These are phyloP conservation scores for Roridomyces roridus DNA, from an alignment of 768 basidiomycete genomes.

Conservation along the genomic window DNA sequence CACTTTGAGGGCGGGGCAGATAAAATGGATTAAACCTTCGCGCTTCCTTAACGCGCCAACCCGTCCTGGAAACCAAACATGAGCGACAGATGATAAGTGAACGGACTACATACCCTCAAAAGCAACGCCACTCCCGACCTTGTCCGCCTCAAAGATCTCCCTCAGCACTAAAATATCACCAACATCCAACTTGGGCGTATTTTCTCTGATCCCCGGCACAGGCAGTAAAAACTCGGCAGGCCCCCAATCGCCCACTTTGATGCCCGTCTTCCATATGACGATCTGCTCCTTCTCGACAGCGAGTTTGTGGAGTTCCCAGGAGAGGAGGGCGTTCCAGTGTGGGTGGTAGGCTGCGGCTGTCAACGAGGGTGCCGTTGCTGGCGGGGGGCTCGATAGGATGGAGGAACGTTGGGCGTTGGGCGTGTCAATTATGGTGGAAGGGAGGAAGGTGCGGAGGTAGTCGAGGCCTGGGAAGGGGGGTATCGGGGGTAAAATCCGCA, in stretches of 20 bases:
- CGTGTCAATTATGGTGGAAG: constrained; percentile 41
- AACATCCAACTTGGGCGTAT: constrained; percentile 48
- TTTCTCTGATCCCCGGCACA: constrained; percentile 48
- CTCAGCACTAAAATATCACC: constrained; percentile 53
- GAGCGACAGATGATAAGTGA: not conserved
- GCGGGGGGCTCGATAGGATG: constrained; percentile 22
- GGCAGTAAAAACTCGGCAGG: constrained; percentile 43
- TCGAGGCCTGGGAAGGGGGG: constrained; percentile 47
- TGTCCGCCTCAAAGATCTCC: constrained; percentile 40
- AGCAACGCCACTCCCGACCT: constrained; percentile 44
- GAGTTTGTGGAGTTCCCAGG: constrained; percentile 52
- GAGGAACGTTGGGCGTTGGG: constrained; percentile 26
- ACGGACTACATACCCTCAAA: constrained; percentile 42
- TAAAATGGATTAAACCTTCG: constrained; percentile 52
- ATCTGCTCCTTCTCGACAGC: constrained; percentile 48
- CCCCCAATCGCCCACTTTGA: constrained; percentile 44
- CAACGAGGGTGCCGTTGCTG: constrained; percentile 19
- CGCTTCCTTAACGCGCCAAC: constrained; percentile 49
- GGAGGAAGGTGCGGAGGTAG: constrained; percentile 49
- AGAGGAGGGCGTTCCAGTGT: constrained; percentile 50
- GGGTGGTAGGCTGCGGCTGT: constrained; percentile 34
- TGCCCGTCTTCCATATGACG: constrained; percentile 47
- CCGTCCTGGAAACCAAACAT: constrained; percentile 27
- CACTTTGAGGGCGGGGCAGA: constrained; percentile 44
- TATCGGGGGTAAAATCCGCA: constrained; percentile 48